phyloP scores from a whole-genome alignment of 1,284 basidiomycete species.

The Apiotrichum porosum region DNA sequence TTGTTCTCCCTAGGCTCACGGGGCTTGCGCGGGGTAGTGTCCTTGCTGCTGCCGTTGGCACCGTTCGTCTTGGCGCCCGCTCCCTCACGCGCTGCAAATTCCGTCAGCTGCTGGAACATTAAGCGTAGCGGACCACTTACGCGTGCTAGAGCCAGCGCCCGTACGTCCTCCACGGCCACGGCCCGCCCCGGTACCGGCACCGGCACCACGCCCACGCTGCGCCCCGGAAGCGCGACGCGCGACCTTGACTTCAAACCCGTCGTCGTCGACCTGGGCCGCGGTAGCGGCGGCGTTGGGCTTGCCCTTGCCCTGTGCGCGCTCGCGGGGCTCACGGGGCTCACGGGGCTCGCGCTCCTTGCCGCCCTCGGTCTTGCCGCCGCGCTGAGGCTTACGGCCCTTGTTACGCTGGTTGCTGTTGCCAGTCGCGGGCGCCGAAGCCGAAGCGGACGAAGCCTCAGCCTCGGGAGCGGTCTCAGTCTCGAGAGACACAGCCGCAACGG shows the following conservation, averaged over 20 bases:
- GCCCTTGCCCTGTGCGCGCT: slow-evolving; percentile 5
- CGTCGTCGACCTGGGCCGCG: slow-evolving; percentile 22
- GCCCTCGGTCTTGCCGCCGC: neutral
- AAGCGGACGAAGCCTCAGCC: neutral
- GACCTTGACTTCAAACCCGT: slow-evolving; percentile 40
- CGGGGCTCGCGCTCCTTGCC: slow-evolving; percentile 3
- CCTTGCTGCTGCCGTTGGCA: neutral
- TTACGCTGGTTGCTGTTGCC: neutral
- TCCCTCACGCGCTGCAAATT: slow-evolving; percentile 13
- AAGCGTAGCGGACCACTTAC: slow-evolving; percentile 1
- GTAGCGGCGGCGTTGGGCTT: slow-evolving; percentile 5
- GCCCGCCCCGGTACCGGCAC: slow-evolving; percentile 4
- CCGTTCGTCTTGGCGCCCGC: neutral
- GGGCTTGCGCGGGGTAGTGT: neutral
- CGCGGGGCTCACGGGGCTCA: slow-evolving; percentile 1
- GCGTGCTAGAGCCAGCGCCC: slow-evolving; percentile 10
- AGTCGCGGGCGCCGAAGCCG: neutral
- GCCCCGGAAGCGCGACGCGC: slow-evolving; percentile 12
- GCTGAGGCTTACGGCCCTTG: neutral
- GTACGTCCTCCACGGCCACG: slow-evolving; percentile 4
- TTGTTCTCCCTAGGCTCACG: neutral
- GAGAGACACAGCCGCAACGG: neutral
- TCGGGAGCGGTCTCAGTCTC: neutral
- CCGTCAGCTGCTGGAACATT: neutral
- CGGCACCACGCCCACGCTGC: slow-evolving; percentile 10